These are phyloP conservation scores for Nigrospora oryzae DNA, from an alignment of 2,329 filamentous ascomycete genomes.

Conservation along the genomic window DNA sequence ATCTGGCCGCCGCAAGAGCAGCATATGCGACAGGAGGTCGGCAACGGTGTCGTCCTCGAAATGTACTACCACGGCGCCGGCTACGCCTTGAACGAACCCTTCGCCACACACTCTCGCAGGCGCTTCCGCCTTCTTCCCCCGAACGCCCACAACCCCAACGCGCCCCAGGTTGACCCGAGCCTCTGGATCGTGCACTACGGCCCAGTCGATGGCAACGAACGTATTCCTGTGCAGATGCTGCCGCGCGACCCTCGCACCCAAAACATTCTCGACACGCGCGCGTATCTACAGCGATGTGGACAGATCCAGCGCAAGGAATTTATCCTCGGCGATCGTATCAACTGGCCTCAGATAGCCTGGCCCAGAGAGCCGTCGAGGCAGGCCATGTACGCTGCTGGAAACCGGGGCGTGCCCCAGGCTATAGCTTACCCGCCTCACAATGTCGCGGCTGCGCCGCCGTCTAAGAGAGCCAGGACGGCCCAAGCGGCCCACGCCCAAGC, in stretches of 20 bases:
- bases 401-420: slow-evolving; percentile 45
- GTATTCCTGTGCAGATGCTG: slow-evolving; percentile 61
- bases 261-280: slow-evolving; percentile 50
- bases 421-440: slow-evolving; percentile 55
- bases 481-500: slow-evolving; percentile 30
- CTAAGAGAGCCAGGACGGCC: slow-evolving; percentile 44
- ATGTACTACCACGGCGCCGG: slow-evolving; percentile 77
- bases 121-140: slow-evolving; percentile 77
- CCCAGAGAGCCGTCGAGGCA: slow-evolving; percentile 45
- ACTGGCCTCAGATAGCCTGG: slow-evolving; percentile 80
- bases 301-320: slow-evolving; percentile 87
- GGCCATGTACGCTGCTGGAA: slow-evolving; percentile 40
- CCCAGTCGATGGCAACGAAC: slow-evolving; percentile 63
- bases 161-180: slow-evolving; percentile 66
- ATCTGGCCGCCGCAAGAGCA: slow-evolving; percentile 81
- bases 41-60: slow-evolving; percentile 66
- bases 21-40: slow-evolving; percentile 64
- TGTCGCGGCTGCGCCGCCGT: slow-evolving; percentile 36
- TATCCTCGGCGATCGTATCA: slow-evolving; percentile 80
- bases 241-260: slow-evolving; percentile 55
- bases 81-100: slow-evolving; percentile 66
- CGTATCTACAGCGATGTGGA: slow-evolving; percentile 63
- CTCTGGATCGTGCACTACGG: slow-evolving; percentile 92
- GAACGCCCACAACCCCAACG: slow-evolving; percentile 60
- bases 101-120: slow-evolving; percentile 69